A percentile compares a stretch with the other conserved stretches of the same genome.
Conservation (phyloP, 495 filamentous ascomycete species). For the Penicillium salamii region DNA sequence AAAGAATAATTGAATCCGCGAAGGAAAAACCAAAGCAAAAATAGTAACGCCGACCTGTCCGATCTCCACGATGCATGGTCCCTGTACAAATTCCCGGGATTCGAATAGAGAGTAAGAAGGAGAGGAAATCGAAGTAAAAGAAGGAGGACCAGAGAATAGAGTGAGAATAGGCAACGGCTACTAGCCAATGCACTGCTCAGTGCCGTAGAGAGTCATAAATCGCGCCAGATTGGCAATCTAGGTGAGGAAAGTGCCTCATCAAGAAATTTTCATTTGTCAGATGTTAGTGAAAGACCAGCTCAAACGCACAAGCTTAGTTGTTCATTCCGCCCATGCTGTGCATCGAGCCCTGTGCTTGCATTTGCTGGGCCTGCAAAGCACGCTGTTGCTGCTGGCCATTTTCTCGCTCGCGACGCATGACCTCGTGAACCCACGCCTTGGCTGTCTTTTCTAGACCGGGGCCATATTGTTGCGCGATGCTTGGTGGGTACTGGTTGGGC, state of each 20-base stretch:
- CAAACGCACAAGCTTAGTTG: conserved; percentile 17
- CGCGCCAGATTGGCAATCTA: neutral
- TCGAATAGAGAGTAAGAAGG: conserved; percentile 6
- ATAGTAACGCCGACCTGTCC: conserved; percentile 19
- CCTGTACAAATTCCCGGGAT: conserved; percentile 20
- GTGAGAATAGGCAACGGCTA: neutral
- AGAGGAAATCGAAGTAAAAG: conserved; percentile 5
- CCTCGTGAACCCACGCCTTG: conserved; percentile 42
- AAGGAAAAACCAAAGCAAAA: conserved; percentile 13
- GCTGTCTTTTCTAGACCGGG: conserved; percentile 36
- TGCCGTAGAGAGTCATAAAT: neutral
- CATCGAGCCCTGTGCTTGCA: conserved; percentile 49
- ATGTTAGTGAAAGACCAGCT: neutral
- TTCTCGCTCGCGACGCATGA: conserved; percentile 45
- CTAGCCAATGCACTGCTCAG: neutral
- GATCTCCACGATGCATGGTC: conserved; percentile 19
- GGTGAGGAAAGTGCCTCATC: neutral
- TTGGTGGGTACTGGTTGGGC: conserved; percentile 42
- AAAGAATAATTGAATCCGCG: conserved; percentile 4
- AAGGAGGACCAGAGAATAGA: neutral
- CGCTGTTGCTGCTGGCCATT: conserved; percentile 34
- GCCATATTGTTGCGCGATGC: conserved; percentile 40
- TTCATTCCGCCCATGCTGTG: conserved; percentile 42
- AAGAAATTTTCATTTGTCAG: neutral
- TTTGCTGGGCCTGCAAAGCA: conserved; percentile 31